Base-by-base conservation (phyloP, 2,329 filamentous ascomycete species). In the Colletotrichum orchidophilum region DNA sequence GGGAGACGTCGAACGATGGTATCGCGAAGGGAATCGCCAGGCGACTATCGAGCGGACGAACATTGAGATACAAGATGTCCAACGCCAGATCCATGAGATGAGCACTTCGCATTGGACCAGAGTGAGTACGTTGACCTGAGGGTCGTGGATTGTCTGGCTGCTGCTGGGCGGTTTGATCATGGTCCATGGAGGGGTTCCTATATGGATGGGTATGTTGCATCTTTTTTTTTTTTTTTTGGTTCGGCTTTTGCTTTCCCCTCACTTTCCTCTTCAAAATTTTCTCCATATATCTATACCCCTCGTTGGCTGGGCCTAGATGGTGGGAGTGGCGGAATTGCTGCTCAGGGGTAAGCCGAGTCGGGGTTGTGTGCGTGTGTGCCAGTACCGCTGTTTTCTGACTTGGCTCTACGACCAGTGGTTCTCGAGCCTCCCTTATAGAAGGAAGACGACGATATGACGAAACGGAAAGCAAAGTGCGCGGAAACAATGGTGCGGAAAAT, bases 1-100 rank as follows among this genome's bases (percentile, higher is more conserved):
- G 57, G 88, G 91, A 68, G 93, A 95, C 77, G 88, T 97, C 78
- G 84, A 87, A 75, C 92, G 95, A 72, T 97, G 95, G 95, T 85
- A 87, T 77, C 87, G 86, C 58, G 94, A 96, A 81, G 92, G 92
- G 72, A 93, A 93, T 81, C 90, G 92, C 63, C 86, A 86, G 73
- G 92, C 92, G 62, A 91, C 93, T 64, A 93, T 97, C 79, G 89
- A 91, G 79, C 88, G 90, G 74, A 90, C 95, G 71, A 86, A 92
- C 74, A 82, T 84, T 64, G 93, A 95, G 76, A 94, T 96, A 80
- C 79, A 82, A 55, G 88, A 91, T 67, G 87, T 97, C 73, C 78
- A 86, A 73, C 83, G 81, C 71, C 92, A 95, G 80, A 87, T 91
- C 75, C 70, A 81, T 53, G 82, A 82, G 60, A 84, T 91, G 79